Percentiles rank a stretch among this genome's conserved stretches.
Conservation (phyloP, 2,329 filamentous ascomycete genomes). For the Alternaria brassicicola region DNA sequence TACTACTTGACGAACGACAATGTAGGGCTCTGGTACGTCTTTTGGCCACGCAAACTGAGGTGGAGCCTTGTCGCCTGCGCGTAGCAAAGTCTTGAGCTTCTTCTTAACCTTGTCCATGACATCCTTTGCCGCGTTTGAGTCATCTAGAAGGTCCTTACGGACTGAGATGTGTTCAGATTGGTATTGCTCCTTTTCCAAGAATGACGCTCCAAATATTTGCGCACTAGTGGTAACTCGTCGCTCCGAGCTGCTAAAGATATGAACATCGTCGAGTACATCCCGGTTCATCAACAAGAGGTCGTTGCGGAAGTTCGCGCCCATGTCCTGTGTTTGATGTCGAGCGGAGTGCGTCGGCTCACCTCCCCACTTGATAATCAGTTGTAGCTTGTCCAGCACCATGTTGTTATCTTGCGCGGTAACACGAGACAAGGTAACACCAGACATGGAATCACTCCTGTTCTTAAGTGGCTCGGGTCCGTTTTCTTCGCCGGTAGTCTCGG, state of each 20-base stretch:
- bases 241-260: slow-evolving; percentile 95
- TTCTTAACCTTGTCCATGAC: slow-evolving; percentile 99
- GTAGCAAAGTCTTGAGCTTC: slow-evolving; percentile 90
- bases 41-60: slow-evolving; percentile 97
- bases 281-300: slow-evolving; percentile 92
- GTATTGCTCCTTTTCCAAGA: slow-evolving; percentile 84
- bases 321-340: slow-evolving; percentile 91
- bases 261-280: slow-evolving; percentile 88
- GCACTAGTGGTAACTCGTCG: slow-evolving; percentile 92
- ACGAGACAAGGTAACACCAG: slow-evolving; percentile 88
- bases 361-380: slow-evolving; percentile 98
- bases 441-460: slow-evolving; percentile 75
- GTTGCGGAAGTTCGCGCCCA: slow-evolving; percentile 94
- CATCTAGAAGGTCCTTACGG: slow-evolving; percentile 92
- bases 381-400: slow-evolving; percentile 90
- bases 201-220: slow-evolving; percentile 92
- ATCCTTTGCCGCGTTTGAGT: slow-evolving; percentile 97
- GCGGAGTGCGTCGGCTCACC: slow-evolving; percentile 98
- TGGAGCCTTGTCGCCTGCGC: slow-evolving; percentile 90
- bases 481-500: slow-evolving; percentile 18
- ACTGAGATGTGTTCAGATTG: slow-evolving; percentile 86
- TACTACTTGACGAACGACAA: slow-evolving; percentile 89
- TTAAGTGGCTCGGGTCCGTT: slow-evolving; percentile 26
- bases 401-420: slow-evolving; percentile 94
- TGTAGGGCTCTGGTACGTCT: slow-evolving; percentile 90